Base-by-base conservation (phyloP, 768 basidiomycete species). In the Rhizopogon vinicolor region DNA sequence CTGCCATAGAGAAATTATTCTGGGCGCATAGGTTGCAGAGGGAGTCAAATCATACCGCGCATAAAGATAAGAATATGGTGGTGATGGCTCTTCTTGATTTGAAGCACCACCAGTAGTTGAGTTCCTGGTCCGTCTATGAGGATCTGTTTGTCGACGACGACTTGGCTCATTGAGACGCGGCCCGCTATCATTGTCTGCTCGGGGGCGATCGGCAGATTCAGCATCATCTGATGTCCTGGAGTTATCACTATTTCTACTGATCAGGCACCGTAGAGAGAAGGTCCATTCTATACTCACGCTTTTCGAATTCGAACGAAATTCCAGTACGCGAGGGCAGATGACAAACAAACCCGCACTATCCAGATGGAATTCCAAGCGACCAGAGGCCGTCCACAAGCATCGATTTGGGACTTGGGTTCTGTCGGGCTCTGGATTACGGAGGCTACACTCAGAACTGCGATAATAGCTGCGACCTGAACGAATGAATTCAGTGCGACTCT, bases 281-380 rank as follows among this genome's bases (percentile, higher is more conserved):
- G 5, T 43, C 39, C 8, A 35, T 7, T 9, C 35, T 6, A 25
- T 25, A 65, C 69, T 61, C 54, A 72, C 70, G 57, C 60, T 44
- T 61, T 75, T 67, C 62, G 78, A 64, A 60, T 58, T 39, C 67
- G 65, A 22, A 62, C 45, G 25, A 76, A 89, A 41, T 79, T 78
- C 86, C 86, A 88, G 57, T 77, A 77, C 1, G 81, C 73, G 51
- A 87, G 62, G 28, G 63, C 60, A 39, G 75, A 72, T 8, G 81
- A 79, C 37, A 87, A 61, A 10, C 74, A 64, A 1, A 79, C 79
- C 51, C 84, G 75, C 18, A 76, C 71, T 25, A 84, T 65, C 87
- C 87, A 89, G 5, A 89, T 70, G 37, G 76, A 74, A 51, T 84
- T 79, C 87, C 87, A 89, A 2, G 75, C 70, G 6, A 88, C 87